These are phyloP conservation scores for Yarrowia galli DNA, from an alignment of 1,139 yeast genomes.

Conservation along the genomic window DNA sequence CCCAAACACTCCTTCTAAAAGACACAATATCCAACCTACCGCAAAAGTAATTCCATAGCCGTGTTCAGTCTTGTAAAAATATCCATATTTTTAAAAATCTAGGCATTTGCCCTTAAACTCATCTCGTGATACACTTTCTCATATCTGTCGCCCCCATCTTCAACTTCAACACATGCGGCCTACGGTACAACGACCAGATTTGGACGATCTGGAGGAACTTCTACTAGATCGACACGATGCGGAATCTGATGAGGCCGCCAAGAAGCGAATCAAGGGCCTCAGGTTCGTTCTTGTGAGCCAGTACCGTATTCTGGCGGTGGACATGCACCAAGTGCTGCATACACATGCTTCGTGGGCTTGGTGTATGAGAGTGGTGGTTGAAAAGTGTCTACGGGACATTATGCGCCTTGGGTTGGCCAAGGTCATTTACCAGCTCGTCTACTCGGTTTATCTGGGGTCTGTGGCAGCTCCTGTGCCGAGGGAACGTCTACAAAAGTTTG, in stretches of 20 bases:
- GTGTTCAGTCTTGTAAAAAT: background rate
- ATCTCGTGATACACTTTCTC: background rate
- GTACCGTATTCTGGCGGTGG: too few species aligned
- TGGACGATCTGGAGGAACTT: background rate
- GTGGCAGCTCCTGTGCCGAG: background rate
- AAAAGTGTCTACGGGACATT: background rate
- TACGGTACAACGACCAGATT: background rate
- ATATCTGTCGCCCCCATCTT: background rate
- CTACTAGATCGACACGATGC: background rate
- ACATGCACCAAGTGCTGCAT: background rate
- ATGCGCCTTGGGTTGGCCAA: background rate
- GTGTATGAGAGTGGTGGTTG: background rate
- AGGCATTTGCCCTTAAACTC: background rate
- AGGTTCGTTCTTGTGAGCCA: too few species aligned
- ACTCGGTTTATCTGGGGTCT: background rate
- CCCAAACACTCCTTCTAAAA: background rate
- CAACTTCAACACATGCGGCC: background rate
- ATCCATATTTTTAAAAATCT: background rate
- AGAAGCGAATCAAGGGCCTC: background rate
- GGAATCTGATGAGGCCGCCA: background rate
- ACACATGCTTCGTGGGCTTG: background rate
- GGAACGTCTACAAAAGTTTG: background rate
- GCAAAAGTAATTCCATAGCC: background rate
- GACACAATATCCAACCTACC: background rate
- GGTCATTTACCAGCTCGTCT: background rate